Base-by-base conservation (phyloP, 192 early-diverging fungal species). In the Oehlia diaphana region DNA sequence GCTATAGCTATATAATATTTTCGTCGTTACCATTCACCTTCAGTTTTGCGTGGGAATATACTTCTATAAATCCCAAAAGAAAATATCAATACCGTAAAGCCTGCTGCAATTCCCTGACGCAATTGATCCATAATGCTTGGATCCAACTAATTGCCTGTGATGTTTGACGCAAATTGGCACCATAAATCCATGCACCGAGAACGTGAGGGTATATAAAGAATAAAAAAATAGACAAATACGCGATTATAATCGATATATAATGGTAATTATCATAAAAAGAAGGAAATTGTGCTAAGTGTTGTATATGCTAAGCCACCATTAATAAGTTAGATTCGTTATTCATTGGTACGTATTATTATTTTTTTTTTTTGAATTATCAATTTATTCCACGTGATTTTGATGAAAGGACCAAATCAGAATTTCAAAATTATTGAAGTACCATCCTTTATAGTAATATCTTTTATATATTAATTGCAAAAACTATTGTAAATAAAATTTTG, bases 171-270 rank as follows among this genome's bases (percentile, higher is more conserved):
- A 77, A 77, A 50, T 77, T 65, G 1, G 76, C 76, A 3, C 76
- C 47, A 14, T 26, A 65, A 26, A 77, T 77, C 65, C 76, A 77
- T 7, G 64, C 76, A 19, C 76, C 65, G 35, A 77, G 65, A 8
- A 53, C 47, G 44, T 77, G 76, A 9, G 65, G 65, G 76, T n/a
- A 77, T 77, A 68, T 33, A 77, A 9, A 77, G 23, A 14, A 77
- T 61, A 42, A 65, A 77, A 68, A 77, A 77, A 77, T 77, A 77
- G 4, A 67, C 63, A 63, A 77, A 77, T 47, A 77, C 23, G 14
- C 65, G 64, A 49, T 77, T 77, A 23, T 77, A 68, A 31, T 67
- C 58, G 23, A 77, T 77, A 77, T 26, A 77, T 77, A 23, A 77
- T 67, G 4, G 68, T 44, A 1, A 67, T 53, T 19, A 61, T 62